These are phyloP conservation scores for Trichoderma breve DNA, from an alignment of 2,329 filamentous ascomycete species.

Conservation along the genomic window DNA sequence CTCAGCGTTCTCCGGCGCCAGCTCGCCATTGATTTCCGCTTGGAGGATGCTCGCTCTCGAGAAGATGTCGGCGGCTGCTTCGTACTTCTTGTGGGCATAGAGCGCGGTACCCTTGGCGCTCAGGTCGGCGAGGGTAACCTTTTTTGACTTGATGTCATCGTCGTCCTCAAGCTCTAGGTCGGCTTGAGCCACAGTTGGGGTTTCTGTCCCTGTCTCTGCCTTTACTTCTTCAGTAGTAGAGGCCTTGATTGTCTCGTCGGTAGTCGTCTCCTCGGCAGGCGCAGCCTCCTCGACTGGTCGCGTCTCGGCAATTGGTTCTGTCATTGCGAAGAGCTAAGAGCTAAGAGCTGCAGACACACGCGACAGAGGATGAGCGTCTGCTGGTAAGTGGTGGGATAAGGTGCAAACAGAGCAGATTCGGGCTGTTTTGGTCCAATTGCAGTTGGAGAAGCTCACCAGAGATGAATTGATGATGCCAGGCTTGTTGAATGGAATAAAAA, in stretches of 20 bases:
- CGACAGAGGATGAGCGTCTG: neutral
- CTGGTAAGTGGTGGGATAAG: neutral
- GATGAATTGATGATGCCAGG: slow-evolving; percentile 9
- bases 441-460: neutral
- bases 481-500: neutral
- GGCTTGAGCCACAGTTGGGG: slow-evolving; percentile 22
- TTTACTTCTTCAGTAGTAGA: neutral
- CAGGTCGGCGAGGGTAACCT: slow-evolving; percentile 72
- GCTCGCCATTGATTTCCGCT: slow-evolving; percentile 87
- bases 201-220: neutral
- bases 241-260: neutral
- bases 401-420: neutral
- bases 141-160: slow-evolving; percentile 49
- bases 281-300: slow-evolving; percentile 25
- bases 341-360: neutral
- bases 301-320: slow-evolving; percentile 25
- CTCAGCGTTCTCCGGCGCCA: slow-evolving; percentile 86
- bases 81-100: slow-evolving; percentile 86
- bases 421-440: neutral
- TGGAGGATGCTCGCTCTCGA: slow-evolving; percentile 87
- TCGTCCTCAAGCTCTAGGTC: slow-evolving; percentile 30
- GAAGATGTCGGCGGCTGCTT: slow-evolving; percentile 81
- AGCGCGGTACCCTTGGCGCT: slow-evolving; percentile 77
- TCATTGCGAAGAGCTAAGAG: slow-evolving; percentile 21
- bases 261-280: slow-evolving; percentile 31